Evolutionary conservation across 148 eudicot species (phyloP), one percentile per base, ranked within the genome.

Genomic region (Rheum nobile): DNA sequence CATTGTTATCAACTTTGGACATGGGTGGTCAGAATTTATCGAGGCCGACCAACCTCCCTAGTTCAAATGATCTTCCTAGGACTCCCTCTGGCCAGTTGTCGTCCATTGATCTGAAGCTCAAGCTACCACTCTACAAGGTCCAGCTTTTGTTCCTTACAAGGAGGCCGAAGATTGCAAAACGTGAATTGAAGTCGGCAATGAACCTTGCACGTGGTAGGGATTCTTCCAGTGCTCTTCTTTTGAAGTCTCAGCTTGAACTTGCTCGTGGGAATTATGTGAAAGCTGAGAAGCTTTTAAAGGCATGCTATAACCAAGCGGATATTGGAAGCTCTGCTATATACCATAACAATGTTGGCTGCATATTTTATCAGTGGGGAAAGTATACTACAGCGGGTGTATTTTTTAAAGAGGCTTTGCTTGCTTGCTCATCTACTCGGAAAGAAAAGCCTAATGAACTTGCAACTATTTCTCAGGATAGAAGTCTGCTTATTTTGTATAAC

Each of bases 191-290:
- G 80, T 79, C 81, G 78, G 88, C 96, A 39, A 84, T 91, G 96
- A 94, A 86, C 80, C 80, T 86, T 79, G 89, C 90, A 35, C 88
- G 88, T 54, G 97, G 91, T 48, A 85, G 87, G 74, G 97, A 94
- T 80, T 85, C 93, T 81, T 85, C 93, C 14, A 83, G 88, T 84
- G 92, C 93, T 77, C 87, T 94, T 48, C 83, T 89, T 44, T 78
- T 94, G 81, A 94, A 94, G 77, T 91, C 98, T 12, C 97, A 94
- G 83, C 93, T 94, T 69, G 97, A 94, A 75, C 91, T 86, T 84
- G 88, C 95, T 77, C 91, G 96, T 68, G 88, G 91, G 57, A 94
- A 94, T 80, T 84, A 88, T 75, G 83, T 81, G 10, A 91, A 94
- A 85, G 93, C 98, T 28, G 82, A 86, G 79, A 94, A 86, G 84